Conservation (phyloP, 2,329 filamentous ascomycete genomes). For the Hypoxylon sp. region DNA sequence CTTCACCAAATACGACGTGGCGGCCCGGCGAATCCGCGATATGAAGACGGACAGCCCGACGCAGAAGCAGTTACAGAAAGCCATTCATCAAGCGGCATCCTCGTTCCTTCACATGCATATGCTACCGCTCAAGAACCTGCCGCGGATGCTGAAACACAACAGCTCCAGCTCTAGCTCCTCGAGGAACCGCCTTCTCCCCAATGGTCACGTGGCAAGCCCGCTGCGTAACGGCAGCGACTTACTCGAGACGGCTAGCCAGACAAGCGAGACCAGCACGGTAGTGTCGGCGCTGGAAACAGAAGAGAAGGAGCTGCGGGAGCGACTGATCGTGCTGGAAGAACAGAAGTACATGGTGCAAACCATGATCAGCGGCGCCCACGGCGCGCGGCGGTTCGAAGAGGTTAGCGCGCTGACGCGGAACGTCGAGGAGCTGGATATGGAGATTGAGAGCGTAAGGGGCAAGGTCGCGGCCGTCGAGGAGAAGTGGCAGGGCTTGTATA, state of each 20-base stretch:
- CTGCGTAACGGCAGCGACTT: constrained; percentile 60
- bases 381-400: constrained; percentile 85
- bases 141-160: constrained; percentile 70
- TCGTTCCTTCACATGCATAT: constrained; percentile 90
- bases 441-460: constrained; percentile 77
- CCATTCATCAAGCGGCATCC: constrained; percentile 85
- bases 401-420: constrained; percentile 83
- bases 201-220: constrained; percentile 53
- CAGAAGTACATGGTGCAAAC: constrained; percentile 89
- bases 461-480: constrained; percentile 75
- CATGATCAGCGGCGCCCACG: constrained; percentile 84
- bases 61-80: constrained; percentile 81
- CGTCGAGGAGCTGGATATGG: constrained; percentile 81
- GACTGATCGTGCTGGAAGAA: constrained; percentile 87
- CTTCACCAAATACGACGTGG: constrained; percentile 87
- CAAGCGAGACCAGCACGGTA: constrained; percentile 65
- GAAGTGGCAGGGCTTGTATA: constrained; percentile 66
- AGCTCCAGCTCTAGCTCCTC: constrained; percentile 54
- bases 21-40: constrained; percentile 84
- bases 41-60: constrained; percentile 78
- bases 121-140: constrained; percentile 84
- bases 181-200: constrained; percentile 51
- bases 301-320: constrained; percentile 84
- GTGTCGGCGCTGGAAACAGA: constrained; percentile 78
- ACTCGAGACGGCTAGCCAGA: constrained; percentile 64